Evolutionary conservation across 164 flowering plant species (phyloP), one percentile per base, ranked within the genome.

Genomic region (Sextonia rubra): DNA sequence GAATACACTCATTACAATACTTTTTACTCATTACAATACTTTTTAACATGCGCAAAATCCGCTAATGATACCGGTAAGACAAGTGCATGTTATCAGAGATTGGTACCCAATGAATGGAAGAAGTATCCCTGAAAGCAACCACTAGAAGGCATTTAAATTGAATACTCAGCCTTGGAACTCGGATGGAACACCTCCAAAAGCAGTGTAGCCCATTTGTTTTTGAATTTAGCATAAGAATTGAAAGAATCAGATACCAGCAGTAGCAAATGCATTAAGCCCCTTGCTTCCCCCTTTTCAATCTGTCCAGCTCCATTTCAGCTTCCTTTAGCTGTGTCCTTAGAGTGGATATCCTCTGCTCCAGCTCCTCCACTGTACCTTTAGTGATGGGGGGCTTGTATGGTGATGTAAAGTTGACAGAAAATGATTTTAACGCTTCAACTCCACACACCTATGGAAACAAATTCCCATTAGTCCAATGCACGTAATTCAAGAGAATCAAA

Each of bases 231-330:
- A 64, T 11, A 22, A 60, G 30, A 64, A 64, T 15, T 26, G 44
- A 64, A 64, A 64, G 67, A 64, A 64, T 64, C 29, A 29, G 37
- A 64, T 15, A 30, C 12, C 25, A 22, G 64, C 25, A 2, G 30
- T 12, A 4, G 64, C n/a, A 12, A 64, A 18, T 7, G 17, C 37
- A 7, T 84, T 74, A 88, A 61, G 78, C 79, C 82, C 79, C 84
- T 69, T 84, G 85, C 73, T 91, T 91, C 68, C 95, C 97, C 83
- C 84, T 93, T 70, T 81, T 82, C 64, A 85, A 71, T 80, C 73
- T 86, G 55, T 95, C 99, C n/a, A 95, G 86, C 75, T 90, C 93
- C 30, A 78, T 78, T 82, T 93, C 98, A 15, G 97, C 91, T 17
- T 88, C 86, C 77, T 82, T 71, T 70, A 95, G 73, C 80, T 85